Conservation (phyloP, 208 protist genomes). For the Polymyxa betae region DNA sequence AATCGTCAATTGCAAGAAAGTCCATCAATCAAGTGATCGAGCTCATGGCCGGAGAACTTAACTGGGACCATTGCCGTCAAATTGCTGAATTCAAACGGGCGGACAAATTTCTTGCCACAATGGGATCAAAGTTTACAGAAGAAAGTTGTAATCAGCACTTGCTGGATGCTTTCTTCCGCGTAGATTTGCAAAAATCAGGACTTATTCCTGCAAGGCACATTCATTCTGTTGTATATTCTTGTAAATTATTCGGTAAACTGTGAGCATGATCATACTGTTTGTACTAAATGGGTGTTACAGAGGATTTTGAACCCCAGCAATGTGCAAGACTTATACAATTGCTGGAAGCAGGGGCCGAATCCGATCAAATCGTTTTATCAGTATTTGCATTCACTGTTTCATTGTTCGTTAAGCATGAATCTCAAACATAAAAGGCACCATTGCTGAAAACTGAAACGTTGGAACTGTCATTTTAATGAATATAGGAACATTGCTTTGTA, state of each 20-base stretch:
- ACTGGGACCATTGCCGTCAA: conserved; percentile 69
- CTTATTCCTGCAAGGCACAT: not conserved
- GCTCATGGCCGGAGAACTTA: conserved; percentile 81
- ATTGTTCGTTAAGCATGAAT: too few relatives aligned
- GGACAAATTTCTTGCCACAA: conserved; percentile 55
- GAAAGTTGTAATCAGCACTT: not conserved
- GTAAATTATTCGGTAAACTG: not conserved
- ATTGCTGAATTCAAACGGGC: conserved; percentile 17
- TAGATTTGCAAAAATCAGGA: not conserved
- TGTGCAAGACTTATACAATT: too few relatives aligned
- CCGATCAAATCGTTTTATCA: too few relatives aligned
- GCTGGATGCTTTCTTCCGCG: not conserved
- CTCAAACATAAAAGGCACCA: too few relatives aligned
- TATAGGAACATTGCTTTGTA: too few relatives aligned
- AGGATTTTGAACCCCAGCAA: too few relatives aligned
- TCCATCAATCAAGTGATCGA: conserved; percentile 80
- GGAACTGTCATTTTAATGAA: too few relatives aligned
- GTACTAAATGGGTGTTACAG: too few relatives aligned
- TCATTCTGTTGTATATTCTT: not conserved
- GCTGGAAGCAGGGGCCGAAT: too few relatives aligned
- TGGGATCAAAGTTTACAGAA: conserved; percentile 27
- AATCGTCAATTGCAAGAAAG: conserved; percentile 67
- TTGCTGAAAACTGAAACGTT: too few relatives aligned
- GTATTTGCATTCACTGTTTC: too few relatives aligned
- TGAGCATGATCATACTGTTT: too few relatives aligned